Percentiles rank a stretch among this genome's conserved stretches.
These are phyloP conservation scores for Coemansia sp. DNA, from an alignment of 371 early-diverging fungal species.

Conservation along the genomic window DNA sequence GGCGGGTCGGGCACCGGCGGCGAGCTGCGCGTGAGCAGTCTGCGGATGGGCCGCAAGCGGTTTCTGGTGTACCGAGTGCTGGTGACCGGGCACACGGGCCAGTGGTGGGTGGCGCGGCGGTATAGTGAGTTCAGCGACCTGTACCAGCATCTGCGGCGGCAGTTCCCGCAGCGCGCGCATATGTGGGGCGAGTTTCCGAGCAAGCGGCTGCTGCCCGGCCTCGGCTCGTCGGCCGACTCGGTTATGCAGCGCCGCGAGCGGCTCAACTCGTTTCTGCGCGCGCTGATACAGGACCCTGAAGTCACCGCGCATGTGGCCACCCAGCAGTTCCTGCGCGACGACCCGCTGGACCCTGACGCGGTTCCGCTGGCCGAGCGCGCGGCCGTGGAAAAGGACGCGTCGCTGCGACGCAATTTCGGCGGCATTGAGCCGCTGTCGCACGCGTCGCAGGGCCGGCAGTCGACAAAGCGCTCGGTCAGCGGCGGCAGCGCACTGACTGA, in stretches of 20 bases:
- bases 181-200: conserved; percentile 44
- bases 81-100: conserved; percentile 34
- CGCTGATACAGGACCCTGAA: conserved; percentile 28
- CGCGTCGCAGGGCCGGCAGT: conserved; percentile 10
- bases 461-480: conserved; percentile 36
- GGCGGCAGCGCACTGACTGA: conserved; percentile 21
- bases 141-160: conserved; percentile 32
- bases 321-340: conserved; percentile 45
- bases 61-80: conserved; percentile 45
- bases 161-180: conserved; percentile 30
- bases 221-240: conserved; percentile 35
- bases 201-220: conserved; percentile 40
- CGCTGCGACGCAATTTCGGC: conserved; percentile 7
- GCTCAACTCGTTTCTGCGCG: conserved; percentile 35
- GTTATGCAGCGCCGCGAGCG: conserved; percentile 44
- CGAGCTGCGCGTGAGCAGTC: conserved; percentile 42
- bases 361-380: conserved; percentile 32
- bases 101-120: conserved; percentile 46
- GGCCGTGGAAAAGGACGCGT: conserved; percentile 11
- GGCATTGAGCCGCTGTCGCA: conserved; percentile 13
- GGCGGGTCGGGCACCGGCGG: conserved; percentile 8
- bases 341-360: conserved; percentile 30
- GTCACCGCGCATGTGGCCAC: conserved; percentile 19
- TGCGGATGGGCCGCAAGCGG: conserved; percentile 48
- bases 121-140: conserved; percentile 48